These are phyloP conservation scores for Lyophyllum semitale DNA, from an alignment of 768 basidiomycete species.

Conservation along the genomic window DNA sequence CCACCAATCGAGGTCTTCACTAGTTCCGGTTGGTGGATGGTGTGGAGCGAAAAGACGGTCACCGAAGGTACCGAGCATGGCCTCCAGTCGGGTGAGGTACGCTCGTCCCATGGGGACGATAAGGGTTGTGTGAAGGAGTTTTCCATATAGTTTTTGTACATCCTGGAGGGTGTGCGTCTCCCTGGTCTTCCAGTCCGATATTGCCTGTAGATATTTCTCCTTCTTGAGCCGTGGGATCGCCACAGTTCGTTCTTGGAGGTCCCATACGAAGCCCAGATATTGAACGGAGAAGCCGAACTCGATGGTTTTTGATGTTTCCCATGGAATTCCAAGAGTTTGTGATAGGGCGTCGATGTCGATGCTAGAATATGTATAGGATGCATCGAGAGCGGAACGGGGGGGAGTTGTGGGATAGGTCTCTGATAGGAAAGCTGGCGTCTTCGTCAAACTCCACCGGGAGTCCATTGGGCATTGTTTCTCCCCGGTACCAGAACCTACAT, in stretches of 20 bases:
- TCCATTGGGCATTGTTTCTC: conserved; percentile 15
- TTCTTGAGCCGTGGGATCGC: conserved; percentile 10
- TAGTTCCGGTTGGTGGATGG: conserved; percentile 11
- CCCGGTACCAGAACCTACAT: conserved; percentile 22
- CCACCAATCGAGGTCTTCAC: conserved; percentile 39
- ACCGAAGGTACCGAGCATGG: conserved; percentile 29
- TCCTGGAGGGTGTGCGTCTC: neutral
- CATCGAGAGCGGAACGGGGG: conserved; percentile 17
- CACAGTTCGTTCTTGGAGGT: conserved; percentile 19
- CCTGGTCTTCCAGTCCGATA: neutral
- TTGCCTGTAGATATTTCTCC: conserved; percentile 19
- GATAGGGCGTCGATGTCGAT: conserved; percentile 38
- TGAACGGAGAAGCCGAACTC: conserved; percentile 6
- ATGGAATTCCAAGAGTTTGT: conserved; percentile 25
- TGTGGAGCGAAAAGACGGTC: conserved; percentile 33
- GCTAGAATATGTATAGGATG: conserved; percentile 16
- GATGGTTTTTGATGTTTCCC: conserved; percentile 26
- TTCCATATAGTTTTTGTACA: conserved; percentile 6
- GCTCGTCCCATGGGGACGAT: neutral
- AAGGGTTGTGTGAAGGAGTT: conserved; percentile 4
- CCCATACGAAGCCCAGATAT: conserved; percentile 30
- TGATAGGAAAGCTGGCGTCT: conserved; percentile 18
- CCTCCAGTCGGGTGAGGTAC: conserved; percentile 39
- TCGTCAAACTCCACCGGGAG: conserved; percentile 29
- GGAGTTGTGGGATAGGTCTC: conserved; percentile 22